Percentiles rank a stretch among this genome's conserved stretches.
These are phyloP conservation scores for Lophiostoma macrostomum DNA, from an alignment of 495 filamentous ascomycete species.

Conservation along the genomic window DNA sequence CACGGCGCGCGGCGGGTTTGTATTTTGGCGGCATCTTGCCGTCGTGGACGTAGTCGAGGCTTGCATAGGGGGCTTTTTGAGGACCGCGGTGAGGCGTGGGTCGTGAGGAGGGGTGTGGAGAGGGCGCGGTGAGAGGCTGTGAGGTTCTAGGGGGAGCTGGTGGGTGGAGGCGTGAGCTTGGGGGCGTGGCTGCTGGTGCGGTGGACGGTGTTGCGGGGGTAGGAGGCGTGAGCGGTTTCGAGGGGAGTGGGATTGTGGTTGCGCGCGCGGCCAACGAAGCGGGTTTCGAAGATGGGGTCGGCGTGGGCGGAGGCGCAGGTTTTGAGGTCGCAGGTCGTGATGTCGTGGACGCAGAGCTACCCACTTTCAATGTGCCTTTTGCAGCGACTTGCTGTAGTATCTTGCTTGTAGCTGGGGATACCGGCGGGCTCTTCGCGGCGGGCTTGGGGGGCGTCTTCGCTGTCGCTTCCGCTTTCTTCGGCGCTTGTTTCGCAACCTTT, in stretches of 20 bases:
- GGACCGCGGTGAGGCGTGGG: neutral
- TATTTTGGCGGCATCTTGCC: constrained; percentile 21
- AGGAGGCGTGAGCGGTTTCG: neutral
- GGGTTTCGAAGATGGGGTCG: neutral
- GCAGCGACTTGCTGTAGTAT: constrained; percentile 27
- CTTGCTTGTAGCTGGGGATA: constrained; percentile 14
- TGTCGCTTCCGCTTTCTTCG: neutral
- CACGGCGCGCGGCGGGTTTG: constrained; percentile 19
- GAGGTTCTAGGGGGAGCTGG: neutral
- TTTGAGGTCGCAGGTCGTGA: neutral
- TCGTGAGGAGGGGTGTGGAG: neutral
- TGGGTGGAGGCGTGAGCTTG: neutral
- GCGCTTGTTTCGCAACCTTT: neutral
- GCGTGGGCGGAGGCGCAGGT: neutral
- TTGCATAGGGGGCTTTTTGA: neutral
- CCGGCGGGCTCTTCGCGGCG: neutral
- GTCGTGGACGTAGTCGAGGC: neutral
- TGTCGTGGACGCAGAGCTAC: neutral
- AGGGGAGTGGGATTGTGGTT: neutral
- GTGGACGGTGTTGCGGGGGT: neutral
- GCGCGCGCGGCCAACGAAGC: neutral
- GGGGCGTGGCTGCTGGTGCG: neutral
- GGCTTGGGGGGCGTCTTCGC: neutral
- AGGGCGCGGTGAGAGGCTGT: neutral
- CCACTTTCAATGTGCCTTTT: constrained; percentile 8